Percentiles rank a stretch among this genome's conserved stretches.
phyloP scores from a whole-genome alignment of 768 basidiomycete genomes.

The Auricularia sp. region DNA sequence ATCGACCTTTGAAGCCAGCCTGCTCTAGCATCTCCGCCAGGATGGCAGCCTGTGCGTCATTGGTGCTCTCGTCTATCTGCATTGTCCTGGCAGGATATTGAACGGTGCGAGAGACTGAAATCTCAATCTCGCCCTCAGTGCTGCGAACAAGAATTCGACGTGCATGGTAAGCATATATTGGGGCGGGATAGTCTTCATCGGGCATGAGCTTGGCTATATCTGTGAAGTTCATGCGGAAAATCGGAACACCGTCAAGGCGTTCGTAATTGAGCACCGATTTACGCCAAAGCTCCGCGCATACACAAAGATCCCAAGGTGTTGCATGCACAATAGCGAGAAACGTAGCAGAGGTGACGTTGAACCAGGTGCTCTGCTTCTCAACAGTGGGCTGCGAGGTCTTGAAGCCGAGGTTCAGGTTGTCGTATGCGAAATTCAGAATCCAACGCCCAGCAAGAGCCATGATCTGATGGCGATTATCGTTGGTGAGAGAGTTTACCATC shows the following conservation, averaged over 20 bases:
- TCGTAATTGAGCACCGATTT: slow-evolving; percentile 18
- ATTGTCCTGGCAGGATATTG: no score
- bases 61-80: no score
- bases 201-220: slow-evolving; percentile 1
- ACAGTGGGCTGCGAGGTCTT: slow-evolving; percentile 21
- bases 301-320: slow-evolving; percentile 20
- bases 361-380: slow-evolving; percentile 20
- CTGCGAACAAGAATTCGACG: slow-evolving; percentile 16
- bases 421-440: slow-evolving; percentile 19
- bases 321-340: slow-evolving; percentile 21
- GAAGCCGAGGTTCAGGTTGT: slow-evolving; percentile 36
- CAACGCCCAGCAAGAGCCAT: no score
- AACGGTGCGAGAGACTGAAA: slow-evolving; percentile 11
- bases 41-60: no score
- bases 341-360: slow-evolving; percentile 27
- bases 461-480: no score
- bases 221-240: not conserved
- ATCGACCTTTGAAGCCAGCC: no score
- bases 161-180: slow-evolving; percentile 13
- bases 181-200: not conserved
- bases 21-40: no score
- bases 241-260: not conserved
- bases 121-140: slow-evolving; percentile 5
- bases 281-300: slow-evolving; percentile 26
- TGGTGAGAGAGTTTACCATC: no score